Percentiles rank a stretch among this genome's conserved stretches.
These are phyloP conservation scores for Echinochloa phyllopogon DNA, from an alignment of 176 grass and related monocot species.

Conservation along the genomic window DNA sequence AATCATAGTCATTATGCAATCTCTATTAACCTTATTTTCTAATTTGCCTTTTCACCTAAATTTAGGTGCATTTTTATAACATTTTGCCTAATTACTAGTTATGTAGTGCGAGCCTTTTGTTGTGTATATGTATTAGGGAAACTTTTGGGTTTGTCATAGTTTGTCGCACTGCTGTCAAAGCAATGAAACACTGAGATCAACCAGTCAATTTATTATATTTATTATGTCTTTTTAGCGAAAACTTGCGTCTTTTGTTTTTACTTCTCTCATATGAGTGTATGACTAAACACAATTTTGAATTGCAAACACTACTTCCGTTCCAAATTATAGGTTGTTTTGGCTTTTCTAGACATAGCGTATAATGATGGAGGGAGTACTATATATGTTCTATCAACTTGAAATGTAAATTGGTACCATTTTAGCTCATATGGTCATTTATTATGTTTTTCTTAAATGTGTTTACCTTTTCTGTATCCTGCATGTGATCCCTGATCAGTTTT, in stretches of 20 bases:
- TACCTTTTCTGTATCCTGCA: conserved; percentile 14
- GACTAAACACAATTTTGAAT: neutral
- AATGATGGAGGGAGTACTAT: neutral
- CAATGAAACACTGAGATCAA: conserved; percentile 3
- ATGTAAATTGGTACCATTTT: neutral
- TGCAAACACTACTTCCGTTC: neutral
- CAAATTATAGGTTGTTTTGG: too few species aligned
- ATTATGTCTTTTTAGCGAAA: neutral
- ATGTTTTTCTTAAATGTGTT: conserved; percentile 28
- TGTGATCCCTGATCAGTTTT: conserved; percentile 37
- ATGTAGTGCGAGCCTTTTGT: neutral
- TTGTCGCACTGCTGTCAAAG: neutral
- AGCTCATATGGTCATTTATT: conserved; percentile 16
- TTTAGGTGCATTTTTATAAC: neutral
- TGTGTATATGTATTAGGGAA: neutral
- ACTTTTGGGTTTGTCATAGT: neutral
- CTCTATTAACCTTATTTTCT: conserved; percentile 22
- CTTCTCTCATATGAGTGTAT: conserved; percentile 2
- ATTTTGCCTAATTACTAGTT: conserved; percentile 6
- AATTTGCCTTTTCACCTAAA: conserved; percentile 16
- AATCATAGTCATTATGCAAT: conserved; percentile 14
- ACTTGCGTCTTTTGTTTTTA: neutral
- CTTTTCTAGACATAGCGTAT: too few species aligned
- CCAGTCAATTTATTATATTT: neutral
- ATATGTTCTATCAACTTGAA: conserved; percentile 26